A percentile compares a stretch with the other conserved stretches of the same genome.
Conservation (phyloP, 768 basidiomycete genomes). For the Tricholoma terreum region DNA sequence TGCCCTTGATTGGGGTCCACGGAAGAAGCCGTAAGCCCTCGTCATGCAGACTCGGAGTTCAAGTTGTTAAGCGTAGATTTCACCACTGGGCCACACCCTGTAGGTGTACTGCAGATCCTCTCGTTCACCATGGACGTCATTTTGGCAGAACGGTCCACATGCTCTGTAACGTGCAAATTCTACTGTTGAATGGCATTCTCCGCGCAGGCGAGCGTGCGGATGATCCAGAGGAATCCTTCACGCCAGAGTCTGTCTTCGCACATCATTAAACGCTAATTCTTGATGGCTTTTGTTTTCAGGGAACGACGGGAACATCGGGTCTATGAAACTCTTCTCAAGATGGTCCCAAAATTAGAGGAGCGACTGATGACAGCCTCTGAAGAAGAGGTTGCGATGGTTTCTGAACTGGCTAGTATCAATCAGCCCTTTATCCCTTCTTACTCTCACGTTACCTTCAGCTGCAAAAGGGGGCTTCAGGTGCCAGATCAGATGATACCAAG, state of each 20-base stretch:
- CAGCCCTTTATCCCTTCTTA: not conserved
- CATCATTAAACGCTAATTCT: not conserved
- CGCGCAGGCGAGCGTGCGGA: no score
- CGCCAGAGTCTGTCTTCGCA: not conserved
- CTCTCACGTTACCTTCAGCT: not conserved
- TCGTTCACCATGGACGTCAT: conserved; percentile 4
- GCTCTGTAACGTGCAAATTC: conserved; percentile 2
- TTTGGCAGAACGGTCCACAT: conserved; percentile 4
- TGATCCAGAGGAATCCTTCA: no score
- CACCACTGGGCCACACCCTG: not conserved
- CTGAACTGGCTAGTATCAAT: no score
- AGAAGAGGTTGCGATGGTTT: no score
- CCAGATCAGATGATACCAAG: no score
- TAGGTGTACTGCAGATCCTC: not conserved
- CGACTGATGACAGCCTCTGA: no score
- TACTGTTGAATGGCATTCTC: no score
- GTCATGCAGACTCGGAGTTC: no score
- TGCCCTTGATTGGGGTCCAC: not conserved
- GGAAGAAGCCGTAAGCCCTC: not conserved
- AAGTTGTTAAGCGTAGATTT: not conserved
- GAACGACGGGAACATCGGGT: no score
- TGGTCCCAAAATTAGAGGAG: not conserved
- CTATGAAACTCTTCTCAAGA: no score
- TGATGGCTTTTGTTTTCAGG: no score
- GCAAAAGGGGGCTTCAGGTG: no score